These are phyloP conservation scores for Calocera viscosa DNA, from an alignment of 768 basidiomycete species.

Conservation along the genomic window DNA sequence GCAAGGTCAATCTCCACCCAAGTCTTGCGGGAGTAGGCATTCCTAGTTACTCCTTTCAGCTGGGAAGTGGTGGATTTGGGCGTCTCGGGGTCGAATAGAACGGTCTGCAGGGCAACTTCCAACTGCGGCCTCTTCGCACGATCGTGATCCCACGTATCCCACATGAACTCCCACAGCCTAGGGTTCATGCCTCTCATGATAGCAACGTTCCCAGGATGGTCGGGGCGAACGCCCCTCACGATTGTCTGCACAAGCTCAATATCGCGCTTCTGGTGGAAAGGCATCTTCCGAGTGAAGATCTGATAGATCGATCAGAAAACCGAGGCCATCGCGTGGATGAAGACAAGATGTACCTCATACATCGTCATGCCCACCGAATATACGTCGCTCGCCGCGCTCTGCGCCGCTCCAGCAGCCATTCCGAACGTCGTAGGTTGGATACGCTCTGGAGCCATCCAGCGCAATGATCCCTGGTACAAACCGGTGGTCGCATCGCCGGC, in stretches of 20 bases:
- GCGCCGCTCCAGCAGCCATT: not conserved
- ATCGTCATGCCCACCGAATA: conserved; percentile 5
- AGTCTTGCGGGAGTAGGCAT: not conserved
- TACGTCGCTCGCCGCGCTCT: not conserved
- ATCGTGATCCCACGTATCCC: not conserved
- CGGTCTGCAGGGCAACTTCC: not conserved
- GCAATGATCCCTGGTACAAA: not conserved
- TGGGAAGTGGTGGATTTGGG: not conserved
- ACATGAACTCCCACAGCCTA: conserved; percentile 2
- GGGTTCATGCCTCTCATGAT: not conserved
- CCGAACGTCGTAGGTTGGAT: not conserved
- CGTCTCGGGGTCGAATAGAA: not conserved
- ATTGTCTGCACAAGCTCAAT: not conserved
- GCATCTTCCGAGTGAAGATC: not conserved
- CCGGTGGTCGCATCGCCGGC: not conserved
- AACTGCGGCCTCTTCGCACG: not conserved
- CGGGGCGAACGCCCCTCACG: not conserved
- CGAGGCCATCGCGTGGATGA: not conserved
- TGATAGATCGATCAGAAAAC: not conserved
- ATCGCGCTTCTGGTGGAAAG: not conserved
- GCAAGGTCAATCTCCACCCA: not conserved
- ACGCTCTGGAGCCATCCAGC: conserved; percentile 4
- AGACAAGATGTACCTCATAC: not conserved
- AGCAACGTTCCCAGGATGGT: not conserved
- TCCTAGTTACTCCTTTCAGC: not conserved